Conservation (phyloP, 306 rosid genomes). For the Sindora glabra region DNA sequence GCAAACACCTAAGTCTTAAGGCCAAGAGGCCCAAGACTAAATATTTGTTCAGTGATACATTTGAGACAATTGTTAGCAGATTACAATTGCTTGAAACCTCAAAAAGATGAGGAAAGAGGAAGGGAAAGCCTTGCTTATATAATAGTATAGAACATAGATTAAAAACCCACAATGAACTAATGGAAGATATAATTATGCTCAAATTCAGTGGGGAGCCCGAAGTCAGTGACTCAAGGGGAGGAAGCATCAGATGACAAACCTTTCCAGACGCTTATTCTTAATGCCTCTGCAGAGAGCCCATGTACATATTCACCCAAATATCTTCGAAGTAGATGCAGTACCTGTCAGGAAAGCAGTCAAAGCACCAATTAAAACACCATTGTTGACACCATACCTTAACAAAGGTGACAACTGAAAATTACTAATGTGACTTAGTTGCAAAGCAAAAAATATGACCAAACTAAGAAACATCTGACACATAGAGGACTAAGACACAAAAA, state of each 20-base stretch:
- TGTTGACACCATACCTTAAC: background rate
- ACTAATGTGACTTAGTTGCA: background rate
- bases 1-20: no score
- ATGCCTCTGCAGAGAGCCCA: slow-evolving; percentile 87
- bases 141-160: no score
- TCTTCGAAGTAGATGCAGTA: slow-evolving; percentile 81
- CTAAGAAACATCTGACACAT: background rate
- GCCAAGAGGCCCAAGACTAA: no score
- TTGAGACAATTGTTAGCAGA: no score
- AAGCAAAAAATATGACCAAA: background rate
- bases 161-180: no score
- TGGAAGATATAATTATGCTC: no score
- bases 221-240: slow-evolving; percentile 6
- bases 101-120: no score
- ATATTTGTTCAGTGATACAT: no score
- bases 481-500: no score
- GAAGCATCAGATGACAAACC: slow-evolving; percentile 45
- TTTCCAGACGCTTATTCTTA: slow-evolving; percentile 97
- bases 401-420: background rate
- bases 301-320: slow-evolving; percentile 97
- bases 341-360: slow-evolving; percentile 52
- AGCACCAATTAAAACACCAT: background rate
- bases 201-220: no score
- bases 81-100: no score
- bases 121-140: no score